Base-by-base conservation (phyloP, 805 yeast species). In the Ogataea salicorniae region DNA sequence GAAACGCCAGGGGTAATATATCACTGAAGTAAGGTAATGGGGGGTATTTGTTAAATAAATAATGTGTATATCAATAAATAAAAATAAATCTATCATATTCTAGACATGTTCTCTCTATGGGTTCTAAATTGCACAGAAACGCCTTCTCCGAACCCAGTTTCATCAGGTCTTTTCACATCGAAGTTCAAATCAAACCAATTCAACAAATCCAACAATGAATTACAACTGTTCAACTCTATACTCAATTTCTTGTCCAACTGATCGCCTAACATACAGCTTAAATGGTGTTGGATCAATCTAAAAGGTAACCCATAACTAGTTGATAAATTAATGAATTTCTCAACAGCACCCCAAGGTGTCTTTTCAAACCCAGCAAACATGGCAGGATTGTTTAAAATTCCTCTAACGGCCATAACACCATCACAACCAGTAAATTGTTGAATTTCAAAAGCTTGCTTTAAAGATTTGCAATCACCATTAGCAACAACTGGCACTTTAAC, bases 381-480 rank as follows among this genome's bases (percentile, higher is more conserved):
- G 0, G 91, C 95, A 0, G 99, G 99, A 63, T 94, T 94, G 29
- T 78, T 71, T 43, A 94, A 68, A 3, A 88, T 71, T 0, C 99
- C 99, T 51, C 99, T 71, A 1, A 87, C 99, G 2, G 97, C 84
- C 99, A 94, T 94, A 7, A 94, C 86, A 7, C 98, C 99, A 62
- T 88, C 94, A 37, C 81, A 89, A 1, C 85, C 84, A 0, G 98
- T 90, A 44, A 63, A 62, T 13, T 76, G 68, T 0, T 80, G 79
- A 26, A 92, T 91, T 17, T 63, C 60, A 39, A 70, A 58, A n/a
- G 86, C 83, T 61, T 89, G 96, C 16, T 72, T 69, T 22, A 81
- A 67, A 0, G 76, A 61, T 59, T 85, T 85, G 59, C 96, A 91
- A 66, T 94, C 98, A n/a, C 99, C 99, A 60, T 94, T 94, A 2